These are phyloP conservation scores for Gamarada debralockiae DNA, from an alignment of 495 filamentous ascomycete species.

Conservation along the genomic window DNA sequence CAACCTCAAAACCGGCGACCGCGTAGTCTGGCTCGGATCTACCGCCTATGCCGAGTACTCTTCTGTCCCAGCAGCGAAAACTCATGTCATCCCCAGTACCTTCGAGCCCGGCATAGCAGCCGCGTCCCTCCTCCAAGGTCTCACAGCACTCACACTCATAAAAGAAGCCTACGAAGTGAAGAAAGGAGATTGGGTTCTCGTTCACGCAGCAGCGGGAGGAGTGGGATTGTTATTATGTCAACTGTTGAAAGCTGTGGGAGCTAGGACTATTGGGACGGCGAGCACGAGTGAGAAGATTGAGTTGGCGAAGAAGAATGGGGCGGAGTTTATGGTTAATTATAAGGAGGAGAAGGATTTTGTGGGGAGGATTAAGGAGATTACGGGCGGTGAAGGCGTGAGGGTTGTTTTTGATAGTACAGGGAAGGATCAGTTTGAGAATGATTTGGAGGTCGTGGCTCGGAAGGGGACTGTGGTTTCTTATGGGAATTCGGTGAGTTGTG, in stretches of 20 bases:
- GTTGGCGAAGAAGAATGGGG: conserved; percentile 63
- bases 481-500: conserved; percentile 69
- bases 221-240: conserved; percentile 77
- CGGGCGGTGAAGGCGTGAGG: conserved; percentile 63
- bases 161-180: conserved; percentile 73
- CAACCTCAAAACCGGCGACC: conserved; percentile 57
- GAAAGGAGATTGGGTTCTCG: conserved; percentile 75
- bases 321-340: conserved; percentile 72
- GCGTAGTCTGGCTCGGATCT: conserved; percentile 61
- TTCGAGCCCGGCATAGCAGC: conserved; percentile 60
- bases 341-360: conserved; percentile 59
- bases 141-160: conserved; percentile 81
- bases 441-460: conserved; percentile 69
- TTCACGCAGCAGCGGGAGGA: conserved; percentile 90
- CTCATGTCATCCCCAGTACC: conserved; percentile 59
- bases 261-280: conserved; percentile 79
- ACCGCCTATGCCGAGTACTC: conserved; percentile 77
- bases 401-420: conserved; percentile 92
- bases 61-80: conserved; percentile 50
- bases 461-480: conserved; percentile 86
- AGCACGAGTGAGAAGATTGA: conserved; percentile 68
- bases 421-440: conserved; percentile 79
- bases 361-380: conserved; percentile 63
- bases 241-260: conserved; percentile 68
- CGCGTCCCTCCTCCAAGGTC: conserved; percentile 71